Percentiles rank a stretch among this genome's conserved stretches.
Evolutionary conservation across 768 basidiomycete species (phyloP).

Genomic region (Termitomyces sp.): DNA sequence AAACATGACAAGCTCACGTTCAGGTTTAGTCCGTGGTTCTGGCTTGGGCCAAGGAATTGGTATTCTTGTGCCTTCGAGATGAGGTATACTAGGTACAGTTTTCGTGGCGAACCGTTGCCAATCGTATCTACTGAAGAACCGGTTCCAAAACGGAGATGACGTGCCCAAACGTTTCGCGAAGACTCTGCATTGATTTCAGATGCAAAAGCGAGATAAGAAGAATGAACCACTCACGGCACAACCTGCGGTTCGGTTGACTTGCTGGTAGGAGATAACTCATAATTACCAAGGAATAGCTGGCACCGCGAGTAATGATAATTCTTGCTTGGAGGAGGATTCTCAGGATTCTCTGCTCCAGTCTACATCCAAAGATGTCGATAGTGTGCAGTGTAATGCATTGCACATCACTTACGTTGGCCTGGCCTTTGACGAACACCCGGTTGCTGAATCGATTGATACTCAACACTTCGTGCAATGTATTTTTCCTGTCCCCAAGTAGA

Average conservation of each 20-base stretch:
- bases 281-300: conserved; percentile 71
- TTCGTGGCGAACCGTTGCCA: conserved; percentile 72
- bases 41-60: conserved; percentile 69
- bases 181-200: conserved; percentile 41
- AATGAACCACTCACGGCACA: conserved; percentile 39
- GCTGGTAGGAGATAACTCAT: conserved; percentile 47
- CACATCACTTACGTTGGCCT: conserved; percentile 27
- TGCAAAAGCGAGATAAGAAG: background rate
- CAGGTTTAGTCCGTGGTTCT: conserved; percentile 33
- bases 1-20: conserved; percentile 31
- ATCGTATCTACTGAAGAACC: conserved; percentile 47
- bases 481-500: conserved; percentile 57
- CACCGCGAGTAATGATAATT: conserved; percentile 75
- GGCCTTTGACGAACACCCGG: conserved; percentile 50
- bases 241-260: conserved; percentile 29
- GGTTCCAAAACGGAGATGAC: conserved; percentile 56
- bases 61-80: conserved; percentile 34
- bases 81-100: conserved; percentile 54
- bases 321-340: conserved; percentile 32
- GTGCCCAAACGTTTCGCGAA: conserved; percentile 72
- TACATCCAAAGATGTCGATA: conserved; percentile 5
- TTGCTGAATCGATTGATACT: conserved; percentile 73
- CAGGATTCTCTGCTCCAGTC: conserved; percentile 19
- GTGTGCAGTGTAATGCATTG: background rate
- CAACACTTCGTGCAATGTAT: conserved; percentile 61